Base-by-base conservation (phyloP, 192 early-diverging fungal species). In the Podila minutissima region DNA sequence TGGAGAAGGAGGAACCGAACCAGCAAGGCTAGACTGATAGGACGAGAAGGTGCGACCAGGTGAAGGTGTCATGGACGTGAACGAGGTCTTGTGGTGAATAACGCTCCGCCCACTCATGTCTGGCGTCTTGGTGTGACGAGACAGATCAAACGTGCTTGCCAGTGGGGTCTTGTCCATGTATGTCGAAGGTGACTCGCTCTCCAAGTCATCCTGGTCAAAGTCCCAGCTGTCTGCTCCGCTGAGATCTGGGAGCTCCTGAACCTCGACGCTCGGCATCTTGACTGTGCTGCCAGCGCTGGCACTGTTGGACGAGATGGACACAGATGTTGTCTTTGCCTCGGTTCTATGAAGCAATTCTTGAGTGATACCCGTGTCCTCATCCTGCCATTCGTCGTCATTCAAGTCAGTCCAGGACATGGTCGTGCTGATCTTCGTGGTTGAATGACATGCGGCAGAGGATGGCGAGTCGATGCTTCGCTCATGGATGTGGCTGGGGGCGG, bases 341-440 rank as follows among this genome's bases (percentile, higher is more conserved):
- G 53, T 22, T 22, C 53, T 8, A 26, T 55, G 41, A 46, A 24
- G 53, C 53, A 55, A 7, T 3, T 24, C 53, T n/a, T 24, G 53
- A 24, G 53, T 55, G n/a, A 63, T 63, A 63, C 13, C 64, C 41
- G 10, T 31, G 17, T 22, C 8, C 24, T 70, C 57, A 24, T 37
- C 32, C 9, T 76, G 53, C 74, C 74, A 76, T 24, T 73, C 77
- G 35, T 73, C 77, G 5, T 70, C 68, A 19, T 70, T 69, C 48
- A 73, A 49, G 65, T 73, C 67, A 9, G 77, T 81, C 77, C 77
- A 81, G 10, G 76, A 79, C 71, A 73, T 73, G 24, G 70, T 41
- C 2, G 65, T 61, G 4, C 31, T 53, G 32, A 73, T 29, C 2
- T 15, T 55, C 26, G 35, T 69, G 8, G 41, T 62, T 17, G 70